Percentiles rank a stretch among this genome's conserved stretches.
Conservation (phyloP, 257 asterid species). For the Verbena officinalis region DNA sequence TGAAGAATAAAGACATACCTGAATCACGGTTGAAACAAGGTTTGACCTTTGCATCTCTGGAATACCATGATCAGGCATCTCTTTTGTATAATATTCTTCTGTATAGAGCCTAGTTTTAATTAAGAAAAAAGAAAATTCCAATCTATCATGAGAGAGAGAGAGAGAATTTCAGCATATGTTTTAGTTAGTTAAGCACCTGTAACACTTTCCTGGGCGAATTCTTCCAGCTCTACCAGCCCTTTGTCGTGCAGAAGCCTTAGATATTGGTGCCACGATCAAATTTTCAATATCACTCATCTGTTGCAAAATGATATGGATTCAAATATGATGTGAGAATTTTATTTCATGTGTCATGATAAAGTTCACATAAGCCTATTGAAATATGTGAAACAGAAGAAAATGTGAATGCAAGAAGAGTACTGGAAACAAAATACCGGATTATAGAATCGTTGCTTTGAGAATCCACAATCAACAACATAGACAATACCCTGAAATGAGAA, state of each 20-base stretch:
- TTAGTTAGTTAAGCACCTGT: conserved; percentile 55
- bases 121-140: conserved; percentile 19
- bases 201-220: conserved; percentile 96
- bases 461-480: conserved; percentile 90
- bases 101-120: conserved; percentile 75
- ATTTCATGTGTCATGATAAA: background rate
- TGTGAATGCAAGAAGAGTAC: conserved; percentile 20
- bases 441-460: conserved; percentile 90
- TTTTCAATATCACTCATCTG: conserved; percentile 92
- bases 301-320: conserved; percentile 29
- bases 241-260: conserved; percentile 95
- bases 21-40: conserved; percentile 87
- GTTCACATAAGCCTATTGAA: background rate
- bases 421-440: conserved; percentile 70
- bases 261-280: conserved; percentile 90
- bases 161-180: conserved; percentile 15
- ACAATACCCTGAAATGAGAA: conserved; percentile 76
- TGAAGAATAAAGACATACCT: conserved; percentile 48
- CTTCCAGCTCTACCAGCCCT: conserved; percentile 99
- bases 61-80: conserved; percentile 83
- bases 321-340: conserved; percentile 7
- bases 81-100: conserved; percentile 75
- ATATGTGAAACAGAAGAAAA: background rate
- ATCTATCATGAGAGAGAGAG: background rate
- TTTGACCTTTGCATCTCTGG: conserved; percentile 99